Evolutionary conservation across 495 filamentous ascomycete genomes (phyloP).

Genomic region (Barbatosphaeria neglecta): DNA sequence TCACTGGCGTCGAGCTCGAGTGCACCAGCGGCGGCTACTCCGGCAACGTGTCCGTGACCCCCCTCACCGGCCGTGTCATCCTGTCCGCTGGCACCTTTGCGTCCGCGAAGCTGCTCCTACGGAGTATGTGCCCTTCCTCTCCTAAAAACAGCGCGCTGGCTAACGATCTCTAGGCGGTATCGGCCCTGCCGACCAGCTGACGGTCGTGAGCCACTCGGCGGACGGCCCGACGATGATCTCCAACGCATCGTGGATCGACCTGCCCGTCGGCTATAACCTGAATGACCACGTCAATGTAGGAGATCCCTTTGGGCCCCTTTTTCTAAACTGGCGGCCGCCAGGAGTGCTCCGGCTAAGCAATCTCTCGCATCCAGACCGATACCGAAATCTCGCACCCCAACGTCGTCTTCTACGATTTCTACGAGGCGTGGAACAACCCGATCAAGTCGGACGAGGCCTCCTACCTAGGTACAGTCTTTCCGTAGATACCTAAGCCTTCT

Average conservation of each 20-base stretch:
- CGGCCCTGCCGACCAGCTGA: constrained; percentile 50
- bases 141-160: neutral
- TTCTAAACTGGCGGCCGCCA: too few relatives aligned
- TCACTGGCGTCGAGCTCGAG: constrained; percentile 58
- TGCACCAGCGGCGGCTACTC: constrained; percentile 43
- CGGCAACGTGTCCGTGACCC: constrained; percentile 50
- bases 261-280: constrained; percentile 64
- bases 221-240: constrained; percentile 44
- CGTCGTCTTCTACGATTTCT: constrained; percentile 54
- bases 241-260: constrained; percentile 50
- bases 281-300: constrained; percentile 57
- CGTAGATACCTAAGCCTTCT: constrained; percentile 1
- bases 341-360: constrained; percentile 1
- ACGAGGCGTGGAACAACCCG: constrained; percentile 41
- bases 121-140: constrained; percentile 15
- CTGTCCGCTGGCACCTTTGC: constrained; percentile 60
- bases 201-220: constrained; percentile 38
- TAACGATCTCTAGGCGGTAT: constrained; percentile 31
- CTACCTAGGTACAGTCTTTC: constrained; percentile 27
- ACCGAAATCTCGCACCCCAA: constrained; percentile 49
- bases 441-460: constrained; percentile 18
- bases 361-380: constrained; percentile 44
- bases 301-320: neutral
- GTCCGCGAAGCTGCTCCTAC: constrained; percentile 56
- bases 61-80: constrained; percentile 50